Evolutionary conservation across 2,329 filamentous ascomycete species (phyloP).

Genomic region (Aureobasidium sp.): DNA sequence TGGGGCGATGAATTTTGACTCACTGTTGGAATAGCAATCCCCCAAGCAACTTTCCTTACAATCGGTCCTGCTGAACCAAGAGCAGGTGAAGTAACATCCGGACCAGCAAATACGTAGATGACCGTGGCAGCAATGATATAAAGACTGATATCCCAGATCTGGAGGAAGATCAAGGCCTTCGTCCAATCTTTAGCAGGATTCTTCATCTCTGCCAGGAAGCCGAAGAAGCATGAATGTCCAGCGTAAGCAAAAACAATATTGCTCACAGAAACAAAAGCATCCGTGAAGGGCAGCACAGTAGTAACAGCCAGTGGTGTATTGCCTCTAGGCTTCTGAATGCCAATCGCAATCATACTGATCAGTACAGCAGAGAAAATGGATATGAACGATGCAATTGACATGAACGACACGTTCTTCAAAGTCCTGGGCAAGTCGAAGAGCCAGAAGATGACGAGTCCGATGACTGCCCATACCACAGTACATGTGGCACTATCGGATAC

Average conservation of each 20-base stretch:
- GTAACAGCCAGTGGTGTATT: constrained; percentile 20
- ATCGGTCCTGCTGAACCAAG: constrained; percentile 49
- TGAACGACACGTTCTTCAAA: constrained; percentile 24
- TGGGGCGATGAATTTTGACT: not conserved
- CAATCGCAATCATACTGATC: constrained; percentile 59
- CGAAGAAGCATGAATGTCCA: constrained; percentile 46
- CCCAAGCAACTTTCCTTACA: constrained; percentile 56
- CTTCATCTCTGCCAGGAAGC: constrained; percentile 56
- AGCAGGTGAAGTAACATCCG: constrained; percentile 53
- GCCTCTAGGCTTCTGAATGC: constrained; percentile 37
- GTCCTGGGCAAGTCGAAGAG: constrained; percentile 53
- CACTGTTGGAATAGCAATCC: constrained; percentile 55
- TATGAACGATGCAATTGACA: constrained; percentile 33
- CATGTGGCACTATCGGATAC: constrained; percentile 55
- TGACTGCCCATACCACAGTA: constrained; percentile 55
- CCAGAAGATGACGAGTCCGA: constrained; percentile 51
- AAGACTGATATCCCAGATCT: constrained; percentile 49
- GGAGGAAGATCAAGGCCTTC: constrained; percentile 54
- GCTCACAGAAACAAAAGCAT: constrained; percentile 52
- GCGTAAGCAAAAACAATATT: constrained; percentile 63
- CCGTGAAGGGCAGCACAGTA: constrained; percentile 32
- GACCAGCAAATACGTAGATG: constrained; percentile 57
- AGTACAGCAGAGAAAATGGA: constrained; percentile 56
- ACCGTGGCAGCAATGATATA: constrained; percentile 58
- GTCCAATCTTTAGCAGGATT: constrained; percentile 50